These are phyloP conservation scores for Colletotrichum filicis DNA, from an alignment of 2,329 filamentous ascomycete species.

Conservation along the genomic window DNA sequence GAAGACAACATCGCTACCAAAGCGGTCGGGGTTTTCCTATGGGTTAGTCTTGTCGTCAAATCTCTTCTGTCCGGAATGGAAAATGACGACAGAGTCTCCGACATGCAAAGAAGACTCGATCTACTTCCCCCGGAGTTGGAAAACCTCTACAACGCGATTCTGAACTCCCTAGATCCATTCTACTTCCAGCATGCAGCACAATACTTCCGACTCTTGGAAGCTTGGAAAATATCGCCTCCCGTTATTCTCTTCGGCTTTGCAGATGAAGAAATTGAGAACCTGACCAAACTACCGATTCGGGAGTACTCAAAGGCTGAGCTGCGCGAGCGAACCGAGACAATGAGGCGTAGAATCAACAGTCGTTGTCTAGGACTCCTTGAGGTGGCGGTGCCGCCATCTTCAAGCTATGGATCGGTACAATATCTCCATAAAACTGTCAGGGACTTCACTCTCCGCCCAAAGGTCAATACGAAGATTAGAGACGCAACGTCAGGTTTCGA, in stretches of 20 bases:
- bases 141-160: conserved; percentile 14
- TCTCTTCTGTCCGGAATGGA: conserved; percentile 32
- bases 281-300: neutral
- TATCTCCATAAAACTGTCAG: neutral
- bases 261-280: neutral
- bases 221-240: neutral
- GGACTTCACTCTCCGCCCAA: neutral
- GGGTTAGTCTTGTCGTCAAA: conserved; percentile 34
- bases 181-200: neutral
- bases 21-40: conserved; percentile 36
- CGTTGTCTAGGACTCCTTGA: neutral
- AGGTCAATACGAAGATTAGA: neutral
- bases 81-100: conserved; percentile 14
- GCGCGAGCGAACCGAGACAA: neutral
- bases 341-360: neutral
- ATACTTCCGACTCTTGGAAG: neutral
- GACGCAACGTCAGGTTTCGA: neutral
- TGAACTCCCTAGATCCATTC: neutral
- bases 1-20: conserved; percentile 19
- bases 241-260: too few relatives aligned
- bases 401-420: neutral
- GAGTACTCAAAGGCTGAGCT: neutral
- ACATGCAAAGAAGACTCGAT: conserved; percentile 27
- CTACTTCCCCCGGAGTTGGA: conserved; percentile 33
- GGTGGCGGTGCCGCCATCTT: neutral